Evolutionary conservation across 768 basidiomycete species (phyloP).

Genomic region (Galerina marginata): DNA sequence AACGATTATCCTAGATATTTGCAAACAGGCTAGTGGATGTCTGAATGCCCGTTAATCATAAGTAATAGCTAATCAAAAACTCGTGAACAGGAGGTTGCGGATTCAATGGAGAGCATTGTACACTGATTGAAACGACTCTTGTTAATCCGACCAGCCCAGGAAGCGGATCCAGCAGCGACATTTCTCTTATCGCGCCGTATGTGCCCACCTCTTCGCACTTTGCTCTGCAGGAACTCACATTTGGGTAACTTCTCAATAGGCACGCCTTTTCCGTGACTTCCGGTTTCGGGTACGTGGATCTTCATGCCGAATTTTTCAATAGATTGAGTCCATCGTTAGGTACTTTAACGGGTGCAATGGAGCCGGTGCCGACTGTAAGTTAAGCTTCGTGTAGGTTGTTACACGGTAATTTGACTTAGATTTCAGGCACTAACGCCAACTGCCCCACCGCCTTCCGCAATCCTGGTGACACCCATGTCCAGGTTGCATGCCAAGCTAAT

Average conservation of each 20-base stretch:
- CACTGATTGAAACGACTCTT: slow-evolving; percentile 43
- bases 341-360: slow-evolving; percentile 51
- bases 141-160: slow-evolving; percentile 23
- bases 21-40: not conserved
- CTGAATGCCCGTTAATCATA: not conserved
- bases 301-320: not conserved
- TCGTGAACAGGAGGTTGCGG: slow-evolving; percentile 28
- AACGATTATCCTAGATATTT: not conserved
- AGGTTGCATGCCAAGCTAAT: slow-evolving; percentile 42
- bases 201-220: not conserved
- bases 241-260: slow-evolving; percentile 14
- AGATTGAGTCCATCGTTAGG: slow-evolving; percentile 22
- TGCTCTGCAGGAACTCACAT: not conserved
- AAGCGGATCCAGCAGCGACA: slow-evolving; percentile 22
- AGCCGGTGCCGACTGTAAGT: slow-evolving; percentile 46
- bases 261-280: slow-evolving; percentile 45
- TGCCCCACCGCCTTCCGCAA: slow-evolving; percentile 45
- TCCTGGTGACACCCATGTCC: slow-evolving; percentile 40
- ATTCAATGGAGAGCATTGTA: slow-evolving; percentile 29
- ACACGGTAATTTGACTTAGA: not conserved
- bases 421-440: slow-evolving; percentile 37
- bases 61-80: not conserved
- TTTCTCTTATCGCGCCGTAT: slow-evolving; percentile 44
- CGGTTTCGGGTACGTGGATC: slow-evolving; percentile 39
- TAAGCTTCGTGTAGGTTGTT: not conserved